A percentile compares a stretch with the other conserved stretches of the same genome.
These are phyloP conservation scores for Dendrocalamus latiflorus DNA, from an alignment of 202 grass and related monocot genomes.

Conservation along the genomic window DNA sequence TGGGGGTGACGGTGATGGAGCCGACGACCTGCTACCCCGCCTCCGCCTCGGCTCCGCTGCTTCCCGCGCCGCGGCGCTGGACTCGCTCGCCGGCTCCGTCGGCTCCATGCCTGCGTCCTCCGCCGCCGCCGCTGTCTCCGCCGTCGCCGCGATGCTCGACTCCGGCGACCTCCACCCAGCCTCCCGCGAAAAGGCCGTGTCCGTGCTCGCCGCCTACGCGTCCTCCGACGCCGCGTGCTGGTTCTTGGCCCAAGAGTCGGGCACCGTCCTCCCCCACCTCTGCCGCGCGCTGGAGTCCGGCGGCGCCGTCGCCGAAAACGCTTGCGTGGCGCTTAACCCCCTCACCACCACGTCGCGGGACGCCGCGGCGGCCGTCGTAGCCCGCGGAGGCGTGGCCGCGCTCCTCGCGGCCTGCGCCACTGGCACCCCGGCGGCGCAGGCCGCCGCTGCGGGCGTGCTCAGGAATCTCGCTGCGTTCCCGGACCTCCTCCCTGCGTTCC, in stretches of 20 bases:
- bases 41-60: slow-evolving; percentile 25
- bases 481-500: slow-evolving; percentile 51
- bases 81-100: slow-evolving; percentile 9
- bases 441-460: slow-evolving; percentile 59
- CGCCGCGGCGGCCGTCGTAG: slow-evolving; percentile 30
- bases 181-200: slow-evolving; percentile 46
- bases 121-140: slow-evolving; percentile 13
- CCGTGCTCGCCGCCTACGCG: slow-evolving; percentile 41
- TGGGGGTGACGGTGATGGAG: background rate
- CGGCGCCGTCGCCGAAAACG: slow-evolving; percentile 31
- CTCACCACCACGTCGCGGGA: slow-evolving; percentile 59
- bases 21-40: slow-evolving; percentile 31
- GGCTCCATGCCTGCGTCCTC: slow-evolving; percentile 11
- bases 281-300: slow-evolving; percentile 49
- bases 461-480: slow-evolving; percentile 46
- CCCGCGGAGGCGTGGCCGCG: slow-evolving; percentile 66
- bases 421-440: slow-evolving; percentile 64
- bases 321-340: slow-evolving; percentile 47
- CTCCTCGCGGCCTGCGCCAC: slow-evolving; percentile 51
- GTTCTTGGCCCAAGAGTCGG: slow-evolving; percentile 18
- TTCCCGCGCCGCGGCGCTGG: slow-evolving; percentile 47
- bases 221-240: slow-evolving; percentile 20
- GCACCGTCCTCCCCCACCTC: slow-evolving; percentile 45
- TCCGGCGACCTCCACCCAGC: slow-evolving; percentile 34
- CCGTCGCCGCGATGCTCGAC: slow-evolving; percentile 50